Conservation (phyloP, 2,329 filamentous ascomycete species). For the Sporothrix dimorphospora region DNA sequence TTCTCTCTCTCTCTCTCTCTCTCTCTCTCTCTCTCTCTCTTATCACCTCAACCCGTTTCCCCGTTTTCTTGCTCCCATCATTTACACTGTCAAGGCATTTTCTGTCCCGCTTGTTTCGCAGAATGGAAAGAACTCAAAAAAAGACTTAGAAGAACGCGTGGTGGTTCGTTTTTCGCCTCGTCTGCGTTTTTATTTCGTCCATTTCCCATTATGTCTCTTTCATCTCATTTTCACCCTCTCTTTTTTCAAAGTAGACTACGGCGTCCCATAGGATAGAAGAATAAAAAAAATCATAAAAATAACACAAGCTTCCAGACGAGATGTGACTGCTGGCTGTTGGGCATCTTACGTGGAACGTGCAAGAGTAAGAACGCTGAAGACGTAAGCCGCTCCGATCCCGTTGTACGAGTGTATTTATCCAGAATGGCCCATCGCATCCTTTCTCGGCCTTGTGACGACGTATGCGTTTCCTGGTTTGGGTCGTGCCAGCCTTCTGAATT, state of each 20-base stretch:
- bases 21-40: too few species aligned
- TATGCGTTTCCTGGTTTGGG: background rate
- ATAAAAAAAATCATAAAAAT: conserved; percentile 24
- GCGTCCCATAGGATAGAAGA: conserved; percentile 26
- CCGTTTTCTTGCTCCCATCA: background rate
- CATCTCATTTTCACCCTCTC: background rate
- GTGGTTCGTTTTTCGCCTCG: background rate
- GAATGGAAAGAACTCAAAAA: background rate
- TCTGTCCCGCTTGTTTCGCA: background rate
- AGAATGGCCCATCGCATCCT: background rate
- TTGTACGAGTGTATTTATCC: background rate
- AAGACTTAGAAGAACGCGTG: conserved; percentile 8
- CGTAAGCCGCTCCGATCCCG: background rate
- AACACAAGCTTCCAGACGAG: background rate
- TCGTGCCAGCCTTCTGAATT: background rate
- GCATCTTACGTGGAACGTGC: too few species aligned
- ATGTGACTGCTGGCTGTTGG: too few species aligned
- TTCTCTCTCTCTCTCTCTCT: too few species aligned
- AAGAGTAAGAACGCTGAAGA: too few species aligned
- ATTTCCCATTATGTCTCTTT: background rate
- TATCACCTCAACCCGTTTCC: background rate
- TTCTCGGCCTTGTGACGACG: background rate
- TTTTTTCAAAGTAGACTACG: conserved; percentile 20
- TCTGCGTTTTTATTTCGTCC: background rate
- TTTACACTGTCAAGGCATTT: background rate